Percentiles rank a stretch among this genome's conserved stretches.
Evolutionary conservation across 2,329 filamentous ascomycete species (phyloP).

Genomic region (Botrytis paeoniae): DNA sequence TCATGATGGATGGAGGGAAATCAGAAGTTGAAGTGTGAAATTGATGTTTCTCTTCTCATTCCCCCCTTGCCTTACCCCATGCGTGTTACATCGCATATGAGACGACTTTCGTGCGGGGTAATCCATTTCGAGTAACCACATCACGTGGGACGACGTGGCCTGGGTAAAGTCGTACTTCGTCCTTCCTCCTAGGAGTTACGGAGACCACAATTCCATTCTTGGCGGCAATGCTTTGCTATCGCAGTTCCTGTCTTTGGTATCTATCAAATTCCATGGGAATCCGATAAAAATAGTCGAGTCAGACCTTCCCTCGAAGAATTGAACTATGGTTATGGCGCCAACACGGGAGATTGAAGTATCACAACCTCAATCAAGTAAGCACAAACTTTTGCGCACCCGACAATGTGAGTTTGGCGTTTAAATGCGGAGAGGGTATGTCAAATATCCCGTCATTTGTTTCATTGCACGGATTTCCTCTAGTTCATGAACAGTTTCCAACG

Average conservation of each 20-base stretch:
- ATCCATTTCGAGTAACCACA: constrained; percentile 12
- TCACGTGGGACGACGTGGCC: constrained; percentile 4
- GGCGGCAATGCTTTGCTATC: not conserved
- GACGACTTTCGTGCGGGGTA: constrained; percentile 15
- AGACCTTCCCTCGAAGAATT: not conserved
- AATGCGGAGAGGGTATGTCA: not conserved
- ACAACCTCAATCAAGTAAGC: not conserved
- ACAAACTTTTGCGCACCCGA: not conserved
- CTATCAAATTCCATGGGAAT: too few relatives aligned
- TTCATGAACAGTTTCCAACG: not conserved
- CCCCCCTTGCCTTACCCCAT: not conserved
- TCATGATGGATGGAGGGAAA: not conserved
- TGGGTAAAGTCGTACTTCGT: not conserved
- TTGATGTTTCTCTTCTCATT: not conserved
- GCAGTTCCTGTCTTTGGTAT: not conserved
- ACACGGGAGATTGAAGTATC: not conserved
- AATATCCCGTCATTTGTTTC: too few relatives aligned
- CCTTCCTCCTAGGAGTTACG: not conserved
- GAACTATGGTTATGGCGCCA: not conserved
- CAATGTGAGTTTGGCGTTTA: not conserved
- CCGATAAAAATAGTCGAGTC: not conserved
- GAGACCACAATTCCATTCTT: not conserved
- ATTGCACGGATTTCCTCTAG: not conserved
- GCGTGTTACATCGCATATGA: constrained; percentile 5
- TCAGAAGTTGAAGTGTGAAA: not conserved